These are phyloP conservation scores for Obba rivulosa DNA, from an alignment of 768 basidiomycete species.

Conservation along the genomic window DNA sequence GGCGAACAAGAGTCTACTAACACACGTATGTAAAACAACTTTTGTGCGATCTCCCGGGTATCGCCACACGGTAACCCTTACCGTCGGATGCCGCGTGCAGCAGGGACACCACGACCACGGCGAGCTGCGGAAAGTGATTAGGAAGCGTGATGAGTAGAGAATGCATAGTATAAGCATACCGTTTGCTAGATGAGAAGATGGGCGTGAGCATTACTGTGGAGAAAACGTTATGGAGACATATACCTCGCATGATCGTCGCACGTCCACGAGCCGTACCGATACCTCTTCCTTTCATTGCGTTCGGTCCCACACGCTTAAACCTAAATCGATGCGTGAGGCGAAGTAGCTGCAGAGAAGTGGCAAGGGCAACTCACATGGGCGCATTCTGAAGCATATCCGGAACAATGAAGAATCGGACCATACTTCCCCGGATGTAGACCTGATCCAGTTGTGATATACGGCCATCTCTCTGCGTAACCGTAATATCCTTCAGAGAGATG, in stretches of 20 bases:
- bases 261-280: constrained; percentile 98
- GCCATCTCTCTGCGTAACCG: constrained; percentile 96
- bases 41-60: constrained; percentile 10
- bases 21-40: constrained; percentile 20
- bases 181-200: constrained; percentile 51
- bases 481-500: constrained; percentile 93
- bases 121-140: constrained; percentile 48
- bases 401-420: constrained; percentile 98
- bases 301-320: constrained; percentile 98
- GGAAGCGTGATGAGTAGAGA: no score
- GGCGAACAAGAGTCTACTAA: constrained; percentile 13
- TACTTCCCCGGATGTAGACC: constrained; percentile 97
- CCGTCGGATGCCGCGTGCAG: constrained; percentile 76
- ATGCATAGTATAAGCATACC: constrained; percentile 41
- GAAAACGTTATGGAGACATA: constrained; percentile 25
- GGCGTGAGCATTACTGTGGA: constrained; percentile 11
- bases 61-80: constrained; percentile 31
- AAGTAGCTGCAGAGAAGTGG: constrained; percentile 1
- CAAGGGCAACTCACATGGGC: constrained; percentile 70
- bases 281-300: constrained; percentile 97
- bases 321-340: constrained; percentile 36
- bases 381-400: constrained; percentile 99
- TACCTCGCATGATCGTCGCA: constrained; percentile 97
- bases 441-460: constrained; percentile 98
- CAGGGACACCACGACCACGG: constrained; percentile 79